These are phyloP conservation scores for Fraxinus ornus DNA, from an alignment of 305 asterid species.

Conservation along the genomic window DNA sequence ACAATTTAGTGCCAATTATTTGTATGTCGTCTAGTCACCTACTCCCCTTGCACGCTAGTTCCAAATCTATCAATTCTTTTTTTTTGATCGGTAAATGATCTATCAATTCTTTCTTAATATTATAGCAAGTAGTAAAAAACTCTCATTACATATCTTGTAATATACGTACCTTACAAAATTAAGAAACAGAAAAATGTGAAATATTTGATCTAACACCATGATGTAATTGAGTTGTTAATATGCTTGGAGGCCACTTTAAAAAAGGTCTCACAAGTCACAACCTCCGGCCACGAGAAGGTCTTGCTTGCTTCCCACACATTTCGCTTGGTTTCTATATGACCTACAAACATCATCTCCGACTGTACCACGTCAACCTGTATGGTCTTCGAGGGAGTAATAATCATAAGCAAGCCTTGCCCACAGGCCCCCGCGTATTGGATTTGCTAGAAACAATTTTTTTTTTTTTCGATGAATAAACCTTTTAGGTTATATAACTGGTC, in stretches of 20 bases:
- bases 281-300: background rate
- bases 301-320: background rate
- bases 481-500: too few relatives aligned
- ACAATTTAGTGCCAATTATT: background rate
- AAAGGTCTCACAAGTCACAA: background rate
- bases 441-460: too few relatives aligned
- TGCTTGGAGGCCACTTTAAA: background rate
- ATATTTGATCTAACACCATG: background rate
- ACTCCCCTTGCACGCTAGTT: background rate
- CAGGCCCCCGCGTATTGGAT: too few relatives aligned
- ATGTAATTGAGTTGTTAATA: background rate
- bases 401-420: background rate
- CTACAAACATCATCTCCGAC: background rate
- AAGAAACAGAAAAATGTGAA: background rate
- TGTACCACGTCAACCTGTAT: too few relatives aligned
- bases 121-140: background rate
- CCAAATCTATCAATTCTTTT: background rate
- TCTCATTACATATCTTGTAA: background rate
- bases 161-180: background rate
- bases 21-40: background rate
- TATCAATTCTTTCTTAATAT: too few relatives aligned
- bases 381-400: background rate
- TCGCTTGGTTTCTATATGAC: background rate
- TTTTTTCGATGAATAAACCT: too few relatives aligned
- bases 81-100: too few relatives aligned